A percentile compares a stretch with the other conserved stretches of the same genome.
Conservation (phyloP, 441 rosid genomes). For the Pelargonium myrrhifolium region DNA sequence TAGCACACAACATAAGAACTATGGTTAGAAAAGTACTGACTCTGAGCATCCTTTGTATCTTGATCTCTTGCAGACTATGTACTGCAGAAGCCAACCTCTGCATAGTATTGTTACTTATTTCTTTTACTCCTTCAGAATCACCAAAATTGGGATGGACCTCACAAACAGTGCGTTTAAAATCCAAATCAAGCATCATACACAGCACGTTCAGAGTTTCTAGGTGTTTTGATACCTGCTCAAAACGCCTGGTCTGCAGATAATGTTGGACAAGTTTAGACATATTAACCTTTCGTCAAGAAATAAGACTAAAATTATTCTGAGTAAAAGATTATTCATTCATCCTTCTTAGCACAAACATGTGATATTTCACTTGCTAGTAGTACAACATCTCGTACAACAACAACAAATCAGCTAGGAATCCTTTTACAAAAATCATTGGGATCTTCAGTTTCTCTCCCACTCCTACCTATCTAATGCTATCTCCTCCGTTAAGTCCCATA, state of each 20-base stretch:
- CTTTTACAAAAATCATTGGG: too few relatives aligned
- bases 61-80: conserved; percentile 56
- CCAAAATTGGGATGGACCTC: conserved; percentile 52
- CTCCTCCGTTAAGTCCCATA: too few relatives aligned
- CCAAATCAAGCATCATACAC: conserved; percentile 76
- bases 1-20: neutral
- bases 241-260: conserved; percentile 52
- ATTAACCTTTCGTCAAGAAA: neutral
- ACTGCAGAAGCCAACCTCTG: conserved; percentile 45
- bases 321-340: too few relatives aligned
- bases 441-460: too few relatives aligned
- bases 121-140: conserved; percentile 48
- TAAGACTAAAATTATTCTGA: neutral
- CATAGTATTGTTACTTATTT: conserved; percentile 53
- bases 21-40: conserved; percentile 24
- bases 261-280: neutral
- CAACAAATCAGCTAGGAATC: too few relatives aligned
- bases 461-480: too few relatives aligned
- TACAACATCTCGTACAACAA: too few relatives aligned
- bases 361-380: too few relatives aligned
- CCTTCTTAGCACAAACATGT: too few relatives aligned
- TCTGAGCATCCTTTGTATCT: conserved; percentile 88
- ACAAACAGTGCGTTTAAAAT: conserved; percentile 45
- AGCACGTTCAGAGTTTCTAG: conserved; percentile 44
- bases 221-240: conserved; percentile 60